A percentile compares a stretch with the other conserved stretches of the same genome.
Evolutionary conservation across 148 eudicot genomes (phyloP).

Genomic region (Camellia japonica): DNA sequence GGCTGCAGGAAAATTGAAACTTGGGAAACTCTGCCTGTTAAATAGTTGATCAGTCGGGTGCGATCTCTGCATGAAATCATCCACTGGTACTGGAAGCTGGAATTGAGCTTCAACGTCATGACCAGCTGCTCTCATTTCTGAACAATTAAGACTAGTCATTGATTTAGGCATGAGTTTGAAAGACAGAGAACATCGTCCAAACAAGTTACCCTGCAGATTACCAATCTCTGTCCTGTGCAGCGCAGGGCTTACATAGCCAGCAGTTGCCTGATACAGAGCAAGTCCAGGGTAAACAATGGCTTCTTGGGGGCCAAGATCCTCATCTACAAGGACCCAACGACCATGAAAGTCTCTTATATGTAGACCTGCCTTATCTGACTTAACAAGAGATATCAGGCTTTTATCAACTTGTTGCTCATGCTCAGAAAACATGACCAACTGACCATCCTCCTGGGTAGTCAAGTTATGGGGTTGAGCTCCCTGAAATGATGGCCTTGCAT

Average conservation of each 20-base stretch:
- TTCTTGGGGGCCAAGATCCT: slow-evolving; percentile 89
- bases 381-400: slow-evolving; percentile 75
- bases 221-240: slow-evolving; percentile 62
- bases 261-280: slow-evolving; percentile 92
- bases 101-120: slow-evolving; percentile 97
- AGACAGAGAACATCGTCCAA: slow-evolving; percentile 75
- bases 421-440: slow-evolving; percentile 70
- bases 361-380: slow-evolving; percentile 81
- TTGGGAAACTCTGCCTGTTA: slow-evolving; percentile 54
- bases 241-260: slow-evolving; percentile 83
- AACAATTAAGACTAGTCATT: slow-evolving; percentile 76
- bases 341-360: slow-evolving; percentile 87
- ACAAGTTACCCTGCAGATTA: slow-evolving; percentile 58
- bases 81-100: slow-evolving; percentile 93
- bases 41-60: slow-evolving; percentile 69
- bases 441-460: slow-evolving; percentile 76
- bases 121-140: slow-evolving; percentile 99
- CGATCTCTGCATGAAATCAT: slow-evolving; percentile 98
- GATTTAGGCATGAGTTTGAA: slow-evolving; percentile 98
- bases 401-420: slow-evolving; percentile 75
- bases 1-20: slow-evolving; percentile 58
- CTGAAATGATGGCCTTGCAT: slow-evolving; percentile 87
- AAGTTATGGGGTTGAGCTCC: slow-evolving; percentile 82
- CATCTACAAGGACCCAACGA: slow-evolving; percentile 82
- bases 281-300: slow-evolving; percentile 87